Evolutionary conservation across 2,329 filamentous ascomycete genomes (phyloP).

Genomic region (Fusarium vanettenii): DNA sequence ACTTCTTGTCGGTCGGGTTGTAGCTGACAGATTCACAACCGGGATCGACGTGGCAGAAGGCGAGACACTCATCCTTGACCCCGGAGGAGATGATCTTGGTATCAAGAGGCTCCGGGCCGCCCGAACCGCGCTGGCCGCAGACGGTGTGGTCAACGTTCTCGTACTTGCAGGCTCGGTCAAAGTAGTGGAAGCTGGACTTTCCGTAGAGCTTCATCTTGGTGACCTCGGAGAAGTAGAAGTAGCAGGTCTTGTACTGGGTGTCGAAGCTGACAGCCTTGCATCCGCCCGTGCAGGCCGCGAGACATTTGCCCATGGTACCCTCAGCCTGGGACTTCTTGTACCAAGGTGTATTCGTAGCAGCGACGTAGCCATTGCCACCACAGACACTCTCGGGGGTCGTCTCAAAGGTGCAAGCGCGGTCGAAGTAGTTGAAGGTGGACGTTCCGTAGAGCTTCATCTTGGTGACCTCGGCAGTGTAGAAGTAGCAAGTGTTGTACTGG

Average conservation of each 20-base stretch:
- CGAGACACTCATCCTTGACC: neutral
- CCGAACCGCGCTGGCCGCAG: neutral
- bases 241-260: neutral
- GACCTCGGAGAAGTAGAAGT: neutral
- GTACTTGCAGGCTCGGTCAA: neutral
- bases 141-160: neutral
- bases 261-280: constrained; percentile 1
- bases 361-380: neutral
- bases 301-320: neutral
- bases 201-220: constrained; percentile 1
- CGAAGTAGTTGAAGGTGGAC: neutral
- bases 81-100: neutral
- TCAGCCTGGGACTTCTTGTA: neutral
- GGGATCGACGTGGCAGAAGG: neutral
- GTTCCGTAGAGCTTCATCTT: neutral
- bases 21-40: neutral
- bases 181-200: constrained; percentile 1
- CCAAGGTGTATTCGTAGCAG: neutral
- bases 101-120: neutral
- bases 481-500: neutral
- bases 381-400: neutral
- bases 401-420: neutral
- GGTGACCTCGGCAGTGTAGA: neutral
- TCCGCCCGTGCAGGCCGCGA: neutral
- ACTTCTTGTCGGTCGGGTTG: neutral